Base-by-base conservation (phyloP, 495 filamentous ascomycete species). In the Penicillium coprophilum region DNA sequence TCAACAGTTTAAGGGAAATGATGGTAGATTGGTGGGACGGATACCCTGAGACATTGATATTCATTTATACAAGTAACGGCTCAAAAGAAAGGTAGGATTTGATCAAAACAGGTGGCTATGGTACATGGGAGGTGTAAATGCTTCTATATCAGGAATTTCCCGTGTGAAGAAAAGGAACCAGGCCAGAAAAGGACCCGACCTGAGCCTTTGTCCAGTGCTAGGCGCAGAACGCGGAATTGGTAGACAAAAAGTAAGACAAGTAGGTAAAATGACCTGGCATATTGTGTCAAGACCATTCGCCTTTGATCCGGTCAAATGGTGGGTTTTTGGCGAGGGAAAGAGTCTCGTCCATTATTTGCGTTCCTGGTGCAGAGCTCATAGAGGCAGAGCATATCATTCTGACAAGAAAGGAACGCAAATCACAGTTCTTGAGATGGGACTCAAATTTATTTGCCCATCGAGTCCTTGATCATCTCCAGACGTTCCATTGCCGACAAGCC, bases 401-500 rank as follows among this genome's bases (percentile, higher is more conserved):
- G 44, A 12, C 7, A 23, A 15, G 8, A 8, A 23, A 49, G 28
- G 20, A 41, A 51, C 3, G 41, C 9, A 41, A 28, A 31, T 52
- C 36, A 52, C 49, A 40, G 3, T 31, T n/a, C n/a, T 47, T 13
- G 17, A 27, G 28, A 17, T 34, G 19, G 10, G 41, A 46, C 13
- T 23, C 6, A 21, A 12, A 46, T 21, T 64, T 58, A 66, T 56
- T 63, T 65, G 19, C 34, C 51, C 58, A 72, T 58, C 10, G 4
- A 30, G 11, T 69, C 59, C 62, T 68, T 69, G 55, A 78, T 70
- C 17, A 62, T 68, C 20, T 70, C 59, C 19, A 75, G 34, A 7
- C 76, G 69, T 21, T 78, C 76, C 17, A 61, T 19, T 10, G 70
- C 19, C 1, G 65, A 55, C 32, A 77, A 23, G 9, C 70, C 72